phyloP scores from a whole-genome alignment of 305 asterid species.

The Lippia alba region DNA sequence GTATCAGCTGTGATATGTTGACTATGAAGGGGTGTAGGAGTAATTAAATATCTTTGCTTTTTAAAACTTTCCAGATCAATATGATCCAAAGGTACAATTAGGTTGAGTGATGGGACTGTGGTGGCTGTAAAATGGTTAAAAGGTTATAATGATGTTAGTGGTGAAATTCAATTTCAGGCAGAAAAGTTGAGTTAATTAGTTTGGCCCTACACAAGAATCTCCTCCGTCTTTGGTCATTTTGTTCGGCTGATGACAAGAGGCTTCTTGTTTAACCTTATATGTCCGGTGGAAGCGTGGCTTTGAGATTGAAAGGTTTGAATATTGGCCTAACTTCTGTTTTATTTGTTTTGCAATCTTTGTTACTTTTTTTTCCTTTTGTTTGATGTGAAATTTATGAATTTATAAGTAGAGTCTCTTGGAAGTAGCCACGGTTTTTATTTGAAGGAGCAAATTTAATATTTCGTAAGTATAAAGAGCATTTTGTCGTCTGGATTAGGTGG shows the following conservation, averaged over 20 bases:
- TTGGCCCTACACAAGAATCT: constrained; percentile 94
- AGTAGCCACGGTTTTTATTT: too few relatives aligned
- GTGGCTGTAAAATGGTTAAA: constrained; percentile 93
- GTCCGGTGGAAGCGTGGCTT: constrained; percentile 94
- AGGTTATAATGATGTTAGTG: constrained; percentile 71
- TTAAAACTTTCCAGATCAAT: constrained; percentile 64
- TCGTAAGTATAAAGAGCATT: too few relatives aligned
- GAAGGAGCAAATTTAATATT: too few relatives aligned
- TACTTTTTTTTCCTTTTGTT: too few relatives aligned
- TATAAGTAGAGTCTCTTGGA: too few relatives aligned
- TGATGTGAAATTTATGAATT: too few relatives aligned
- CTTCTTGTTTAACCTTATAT: constrained; percentile 90
- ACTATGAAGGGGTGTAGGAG: too few relatives aligned
- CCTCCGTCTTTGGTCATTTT: constrained; percentile 89
- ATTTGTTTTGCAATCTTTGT: too few relatives aligned
- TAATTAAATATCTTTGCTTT: neutral
- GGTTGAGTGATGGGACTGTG: constrained; percentile 74
- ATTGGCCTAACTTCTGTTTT: too few relatives aligned
- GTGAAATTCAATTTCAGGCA: constrained; percentile 93
- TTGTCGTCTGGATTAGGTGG: too few relatives aligned
- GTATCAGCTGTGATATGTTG: too few relatives aligned
- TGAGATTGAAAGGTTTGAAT: constrained; percentile 72
- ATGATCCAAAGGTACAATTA: constrained; percentile 85
- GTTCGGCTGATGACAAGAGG: constrained; percentile 84
- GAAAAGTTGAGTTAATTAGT: constrained; percentile 93